Conservation (phyloP, 768 basidiomycete species). For the Naganishia friedmannii region DNA sequence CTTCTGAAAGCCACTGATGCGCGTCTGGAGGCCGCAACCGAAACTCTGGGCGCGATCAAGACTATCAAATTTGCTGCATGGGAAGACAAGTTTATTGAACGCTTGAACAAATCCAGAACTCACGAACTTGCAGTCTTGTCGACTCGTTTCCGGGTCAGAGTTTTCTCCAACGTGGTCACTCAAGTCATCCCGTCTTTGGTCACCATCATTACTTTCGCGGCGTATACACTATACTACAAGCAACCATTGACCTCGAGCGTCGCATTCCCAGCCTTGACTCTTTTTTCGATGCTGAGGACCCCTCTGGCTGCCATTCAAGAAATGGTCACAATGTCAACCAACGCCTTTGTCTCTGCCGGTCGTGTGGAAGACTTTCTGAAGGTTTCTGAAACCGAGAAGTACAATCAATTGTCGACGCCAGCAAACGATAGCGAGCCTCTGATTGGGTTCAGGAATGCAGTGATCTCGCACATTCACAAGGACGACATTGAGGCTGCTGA, state of each 20-base stretch:
- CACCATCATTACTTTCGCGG: slow-evolving; percentile 50
- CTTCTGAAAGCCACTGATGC: slow-evolving; percentile 53
- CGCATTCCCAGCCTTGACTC: slow-evolving; percentile 54
- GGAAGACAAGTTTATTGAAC: slow-evolving; percentile 52
- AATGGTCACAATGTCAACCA: slow-evolving; percentile 24
- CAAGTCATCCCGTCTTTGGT: slow-evolving; percentile 52
- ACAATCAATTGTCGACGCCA: slow-evolving; percentile 46
- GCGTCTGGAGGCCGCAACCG: slow-evolving; percentile 53
- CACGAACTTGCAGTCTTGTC: slow-evolving; percentile 50
- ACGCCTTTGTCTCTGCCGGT: slow-evolving; percentile 19
- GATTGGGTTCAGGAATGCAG: slow-evolving; percentile 52
- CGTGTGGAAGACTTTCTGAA: slow-evolving; percentile 51
- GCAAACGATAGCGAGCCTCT: slow-evolving; percentile 40
- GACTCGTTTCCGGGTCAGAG: slow-evolving; percentile 43
- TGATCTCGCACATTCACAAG: slow-evolving; percentile 36
- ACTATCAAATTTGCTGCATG: slow-evolving; percentile 54
- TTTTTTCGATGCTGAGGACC: slow-evolving; percentile 54
- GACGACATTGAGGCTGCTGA: slow-evolving; percentile 17
- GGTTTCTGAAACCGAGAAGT: slow-evolving; percentile 54
- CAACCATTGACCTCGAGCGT: slow-evolving; percentile 52
- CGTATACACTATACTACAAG: slow-evolving; percentile 49
- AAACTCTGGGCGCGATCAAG: slow-evolving; percentile 53
- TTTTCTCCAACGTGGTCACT: slow-evolving; percentile 45
- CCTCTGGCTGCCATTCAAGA: slow-evolving; percentile 51
- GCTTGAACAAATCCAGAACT: slow-evolving; percentile 48